phyloP scores from a whole-genome alignment of 2,329 filamentous ascomycete species.

The Claviceps spartinae region DNA sequence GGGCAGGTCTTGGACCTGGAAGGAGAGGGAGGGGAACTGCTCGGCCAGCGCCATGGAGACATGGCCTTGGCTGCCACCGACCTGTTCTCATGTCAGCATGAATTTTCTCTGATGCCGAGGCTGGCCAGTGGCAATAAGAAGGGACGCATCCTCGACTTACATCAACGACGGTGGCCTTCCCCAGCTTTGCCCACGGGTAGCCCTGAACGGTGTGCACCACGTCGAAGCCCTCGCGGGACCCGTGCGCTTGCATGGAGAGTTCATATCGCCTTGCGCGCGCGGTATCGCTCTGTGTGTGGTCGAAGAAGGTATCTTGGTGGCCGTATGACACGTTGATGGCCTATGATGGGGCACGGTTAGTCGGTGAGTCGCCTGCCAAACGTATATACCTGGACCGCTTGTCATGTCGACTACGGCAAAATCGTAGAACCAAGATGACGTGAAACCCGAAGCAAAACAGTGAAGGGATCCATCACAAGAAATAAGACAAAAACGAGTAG shows the following conservation, averaged over 20 bases:
- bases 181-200: conserved; percentile 14
- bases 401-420: background rate
- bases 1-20: conserved; percentile 37
- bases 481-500: background rate
- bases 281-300: conserved; percentile 15
- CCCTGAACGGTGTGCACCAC: conserved; percentile 10
- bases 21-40: conserved; percentile 15
- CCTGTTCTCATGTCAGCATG: conserved; percentile 5
- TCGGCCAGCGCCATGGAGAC: conserved; percentile 12
- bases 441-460: background rate
- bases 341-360: background rate
- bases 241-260: conserved; percentile 19
- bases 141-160: conserved; percentile 7
- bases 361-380: no score
- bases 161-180: conserved; percentile 14
- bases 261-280: conserved; percentile 16
- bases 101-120: no score
- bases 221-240: conserved; percentile 11
- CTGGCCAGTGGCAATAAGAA: no score
- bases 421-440: background rate
- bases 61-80: conserved; percentile 15
- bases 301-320: conserved; percentile 14
- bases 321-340: conserved; percentile 17
- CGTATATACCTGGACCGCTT: background rate
- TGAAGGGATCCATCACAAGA: background rate